A percentile compares a stretch with the other conserved stretches of the same genome.
Conservation (phyloP, 192 early-diverging fungal genomes). For the Dimargaris xerosporica region DNA sequence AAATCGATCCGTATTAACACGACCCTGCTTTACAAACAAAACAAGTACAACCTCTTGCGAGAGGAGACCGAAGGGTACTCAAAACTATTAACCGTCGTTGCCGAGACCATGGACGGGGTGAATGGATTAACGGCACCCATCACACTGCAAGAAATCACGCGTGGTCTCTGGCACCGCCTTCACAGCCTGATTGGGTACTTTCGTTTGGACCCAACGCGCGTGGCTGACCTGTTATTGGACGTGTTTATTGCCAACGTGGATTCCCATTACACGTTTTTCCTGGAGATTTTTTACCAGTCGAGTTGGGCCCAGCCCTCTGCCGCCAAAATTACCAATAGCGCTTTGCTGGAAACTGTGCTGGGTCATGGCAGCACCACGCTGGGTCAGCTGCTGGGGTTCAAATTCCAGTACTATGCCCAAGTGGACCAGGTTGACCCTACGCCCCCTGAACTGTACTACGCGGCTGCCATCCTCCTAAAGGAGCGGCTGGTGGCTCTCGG, state of each 20-base stretch:
- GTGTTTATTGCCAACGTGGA: constrained; percentile 53
- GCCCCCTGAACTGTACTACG: constrained; percentile 31
- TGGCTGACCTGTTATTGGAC: constrained; percentile 61
- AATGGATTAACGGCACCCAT: constrained; percentile 12
- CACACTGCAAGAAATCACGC: constrained; percentile 14
- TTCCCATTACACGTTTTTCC: constrained; percentile 51
- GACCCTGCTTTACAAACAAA: constrained; percentile 46
- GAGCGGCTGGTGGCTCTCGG: constrained; percentile 32
- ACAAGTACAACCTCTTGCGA: constrained; percentile 66
- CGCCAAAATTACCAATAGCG: no score
- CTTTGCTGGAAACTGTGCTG: not conserved
- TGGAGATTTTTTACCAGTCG: constrained; percentile 40
- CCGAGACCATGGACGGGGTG: constrained; percentile 14
- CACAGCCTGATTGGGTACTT: constrained; percentile 39
- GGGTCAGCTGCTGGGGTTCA: constrained; percentile 64
- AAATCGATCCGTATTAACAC: constrained; percentile 40
- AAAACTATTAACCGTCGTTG: constrained; percentile 46
- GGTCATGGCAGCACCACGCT: constrained; percentile 13
- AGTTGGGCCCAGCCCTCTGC: constrained; percentile 20
- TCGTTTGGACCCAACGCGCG: constrained; percentile 71
- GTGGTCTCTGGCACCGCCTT: constrained; percentile 11
- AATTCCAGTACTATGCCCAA: constrained; percentile 41
- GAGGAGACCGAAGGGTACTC: constrained; percentile 74
- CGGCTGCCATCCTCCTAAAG: constrained; percentile 40
- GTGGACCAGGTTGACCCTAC: constrained; percentile 12